phyloP scores from a whole-genome alignment of 75 land plant genomes.

The Picea sitchensis region DNA sequence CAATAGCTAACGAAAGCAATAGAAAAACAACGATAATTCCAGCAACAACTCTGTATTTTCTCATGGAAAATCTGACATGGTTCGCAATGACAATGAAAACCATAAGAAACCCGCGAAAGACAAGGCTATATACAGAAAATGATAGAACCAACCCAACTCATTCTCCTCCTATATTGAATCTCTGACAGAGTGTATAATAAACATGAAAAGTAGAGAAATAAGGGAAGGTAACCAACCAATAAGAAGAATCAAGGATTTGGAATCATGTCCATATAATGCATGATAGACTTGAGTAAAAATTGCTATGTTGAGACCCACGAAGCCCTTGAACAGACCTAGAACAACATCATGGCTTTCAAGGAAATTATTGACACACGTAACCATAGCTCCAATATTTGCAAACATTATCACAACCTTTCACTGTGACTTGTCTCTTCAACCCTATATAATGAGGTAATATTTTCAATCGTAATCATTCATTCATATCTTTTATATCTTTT shows the following conservation, averaged over 20 bases:
- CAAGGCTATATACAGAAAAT: slow-evolving; percentile 30
- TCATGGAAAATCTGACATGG: slow-evolving; percentile 9
- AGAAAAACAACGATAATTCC: slow-evolving; percentile 26
- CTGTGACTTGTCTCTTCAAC: too few species aligned
- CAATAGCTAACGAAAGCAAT: slow-evolving; percentile 29
- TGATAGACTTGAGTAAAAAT: slow-evolving; percentile 55
- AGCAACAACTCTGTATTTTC: slow-evolving; percentile 20
- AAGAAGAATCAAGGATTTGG: slow-evolving; percentile 35
- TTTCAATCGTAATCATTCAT: too few species aligned
- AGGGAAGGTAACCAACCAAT: slow-evolving; percentile 51
- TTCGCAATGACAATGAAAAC: slow-evolving; percentile 29
- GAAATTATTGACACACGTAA: slow-evolving; percentile 50
- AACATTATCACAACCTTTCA: too few species aligned
- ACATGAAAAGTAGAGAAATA: slow-evolving; percentile 32
- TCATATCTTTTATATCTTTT: too few species aligned
- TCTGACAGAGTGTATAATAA: slow-evolving; percentile 24
- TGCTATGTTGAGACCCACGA: slow-evolving; percentile 71
- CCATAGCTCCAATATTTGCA: slow-evolving; percentile 44
- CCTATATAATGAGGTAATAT: too few species aligned
- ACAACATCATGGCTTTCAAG: slow-evolving; percentile 52
- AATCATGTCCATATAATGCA: slow-evolving; percentile 42
- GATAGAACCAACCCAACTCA: slow-evolving; percentile 26
- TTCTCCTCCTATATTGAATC: not conserved
- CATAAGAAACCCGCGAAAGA: slow-evolving; percentile 42
- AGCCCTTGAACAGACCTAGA: slow-evolving; percentile 74